phyloP scores from a whole-genome alignment of 2,329 filamentous ascomycete genomes.

The Aspergillus bombycis region DNA sequence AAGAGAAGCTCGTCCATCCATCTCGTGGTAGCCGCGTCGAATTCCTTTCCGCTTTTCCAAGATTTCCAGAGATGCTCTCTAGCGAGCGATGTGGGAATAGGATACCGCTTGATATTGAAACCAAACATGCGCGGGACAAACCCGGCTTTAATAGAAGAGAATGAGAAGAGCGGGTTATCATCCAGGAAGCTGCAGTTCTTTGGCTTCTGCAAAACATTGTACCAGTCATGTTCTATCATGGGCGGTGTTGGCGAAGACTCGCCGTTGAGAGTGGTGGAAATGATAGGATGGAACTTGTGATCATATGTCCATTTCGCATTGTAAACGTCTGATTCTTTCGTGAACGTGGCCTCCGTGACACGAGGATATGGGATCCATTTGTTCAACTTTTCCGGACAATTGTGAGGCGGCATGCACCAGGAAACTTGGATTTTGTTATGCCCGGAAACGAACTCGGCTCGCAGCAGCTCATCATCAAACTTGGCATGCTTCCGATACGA shows the following conservation, averaged over 20 bases:
- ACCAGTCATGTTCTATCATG: conserved; percentile 55
- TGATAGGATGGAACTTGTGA: conserved; percentile 53
- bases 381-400: conserved; percentile 55
- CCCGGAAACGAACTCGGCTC: conserved; percentile 57
- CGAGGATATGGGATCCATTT: conserved; percentile 61
- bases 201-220: conserved; percentile 49
- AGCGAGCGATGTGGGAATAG: conserved; percentile 52
- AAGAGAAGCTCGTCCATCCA: conserved; percentile 56
- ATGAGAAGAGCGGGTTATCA: conserved; percentile 57
- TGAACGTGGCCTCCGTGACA: conserved; percentile 58
- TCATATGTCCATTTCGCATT: conserved; percentile 55
- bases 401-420: conserved; percentile 57
- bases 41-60: conserved; percentile 51
- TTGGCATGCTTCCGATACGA: conserved; percentile 58
- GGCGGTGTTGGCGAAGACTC: conserved; percentile 54
- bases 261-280: conserved; percentile 55
- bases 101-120: conserved; percentile 38
- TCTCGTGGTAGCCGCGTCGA: conserved; percentile 54
- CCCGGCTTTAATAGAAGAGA: conserved; percentile 42
- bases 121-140: conserved; percentile 35
- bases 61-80: conserved; percentile 55
- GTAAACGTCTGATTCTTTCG: conserved; percentile 56
- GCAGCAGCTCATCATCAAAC: conserved; percentile 59
- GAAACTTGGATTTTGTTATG: conserved; percentile 58
- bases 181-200: conserved; percentile 47